These are phyloP conservation scores for Apiospora hydei DNA, from an alignment of 2,329 filamentous ascomycete genomes.

Conservation along the genomic window DNA sequence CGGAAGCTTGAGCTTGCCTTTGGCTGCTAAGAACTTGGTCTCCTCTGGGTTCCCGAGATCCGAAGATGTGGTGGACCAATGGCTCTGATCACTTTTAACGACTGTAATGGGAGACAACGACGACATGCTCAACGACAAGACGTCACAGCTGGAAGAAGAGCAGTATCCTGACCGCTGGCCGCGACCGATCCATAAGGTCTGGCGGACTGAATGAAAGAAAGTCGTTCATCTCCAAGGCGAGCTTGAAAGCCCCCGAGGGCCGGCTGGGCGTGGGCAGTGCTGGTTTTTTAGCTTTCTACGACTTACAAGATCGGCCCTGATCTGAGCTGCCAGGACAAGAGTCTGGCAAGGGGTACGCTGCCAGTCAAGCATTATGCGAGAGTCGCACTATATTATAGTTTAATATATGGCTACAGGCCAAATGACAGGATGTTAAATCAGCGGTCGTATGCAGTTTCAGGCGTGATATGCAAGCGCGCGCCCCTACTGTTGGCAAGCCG, in stretches of 20 bases:
- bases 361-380: conserved; percentile 3
- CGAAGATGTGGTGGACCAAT: conserved; percentile 23
- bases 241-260: neutral
- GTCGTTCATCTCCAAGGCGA: neutral
- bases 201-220: conserved; percentile 9
- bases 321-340: neutral
- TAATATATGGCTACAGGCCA: conserved; percentile 5
- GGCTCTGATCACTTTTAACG: conserved; percentile 18
- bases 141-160: conserved; percentile 7
- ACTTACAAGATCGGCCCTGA: conserved; percentile 6
- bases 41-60: neutral
- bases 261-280: neutral
- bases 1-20: conserved; percentile 8
- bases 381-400: conserved; percentile 15
- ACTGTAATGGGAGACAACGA: neutral
- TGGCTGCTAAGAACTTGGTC: neutral
- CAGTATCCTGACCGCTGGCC: conserved; percentile 23
- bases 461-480: conserved; percentile 15
- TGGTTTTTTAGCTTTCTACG: conserved; percentile 3
- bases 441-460: conserved; percentile 19
- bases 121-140: conserved; percentile 11
- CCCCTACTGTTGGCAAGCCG: neutral
- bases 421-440: conserved; percentile 20
- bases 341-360: neutral
- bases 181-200: conserved; percentile 20